phyloP scores from a whole-genome alignment of 306 rosid genomes.

The Glycine latifolia region DNA sequence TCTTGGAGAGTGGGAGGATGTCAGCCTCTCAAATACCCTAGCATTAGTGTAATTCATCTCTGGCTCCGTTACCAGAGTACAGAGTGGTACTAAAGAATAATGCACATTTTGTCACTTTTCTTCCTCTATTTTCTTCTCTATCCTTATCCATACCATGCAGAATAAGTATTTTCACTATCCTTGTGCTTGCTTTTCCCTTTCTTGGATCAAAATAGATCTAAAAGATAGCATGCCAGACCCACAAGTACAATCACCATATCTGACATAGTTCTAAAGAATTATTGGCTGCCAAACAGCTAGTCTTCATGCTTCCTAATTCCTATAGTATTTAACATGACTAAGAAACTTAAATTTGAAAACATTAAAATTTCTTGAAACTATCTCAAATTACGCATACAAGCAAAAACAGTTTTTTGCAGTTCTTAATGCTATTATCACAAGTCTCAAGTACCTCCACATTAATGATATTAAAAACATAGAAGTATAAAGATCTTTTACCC shows the following conservation, averaged over 20 bases:
- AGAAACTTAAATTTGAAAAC: conserved; percentile 10
- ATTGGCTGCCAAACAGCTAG: conserved; percentile 17
- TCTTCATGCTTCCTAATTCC: conserved; percentile 18
- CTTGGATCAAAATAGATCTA: conserved; percentile 26
- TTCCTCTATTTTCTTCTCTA: background rate
- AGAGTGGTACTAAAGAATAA: background rate
- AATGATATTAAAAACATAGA: background rate
- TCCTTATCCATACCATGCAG: background rate
- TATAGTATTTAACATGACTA: background rate
- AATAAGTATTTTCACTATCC: background rate
- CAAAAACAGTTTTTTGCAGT: background rate
- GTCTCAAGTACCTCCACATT: conserved; percentile 14
- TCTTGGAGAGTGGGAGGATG: background rate
- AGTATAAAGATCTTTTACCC: background rate
- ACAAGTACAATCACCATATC: conserved; percentile 22
- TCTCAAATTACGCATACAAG: conserved; percentile 8
- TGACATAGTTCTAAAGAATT: background rate
- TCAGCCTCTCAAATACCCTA: background rate
- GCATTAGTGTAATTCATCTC: background rate
- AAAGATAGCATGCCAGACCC: conserved; percentile 31
- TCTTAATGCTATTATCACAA: conserved; percentile 15
- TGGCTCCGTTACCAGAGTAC: background rate
- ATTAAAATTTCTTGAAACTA: conserved; percentile 11
- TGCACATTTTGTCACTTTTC: background rate
- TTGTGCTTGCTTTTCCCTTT: conserved; percentile 5